Percentiles rank a stretch among this genome's conserved stretches.
These are phyloP conservation scores for Cunninghamia lanceolata DNA, from an alignment of 75 land plant genomes.

Conservation along the genomic window DNA sequence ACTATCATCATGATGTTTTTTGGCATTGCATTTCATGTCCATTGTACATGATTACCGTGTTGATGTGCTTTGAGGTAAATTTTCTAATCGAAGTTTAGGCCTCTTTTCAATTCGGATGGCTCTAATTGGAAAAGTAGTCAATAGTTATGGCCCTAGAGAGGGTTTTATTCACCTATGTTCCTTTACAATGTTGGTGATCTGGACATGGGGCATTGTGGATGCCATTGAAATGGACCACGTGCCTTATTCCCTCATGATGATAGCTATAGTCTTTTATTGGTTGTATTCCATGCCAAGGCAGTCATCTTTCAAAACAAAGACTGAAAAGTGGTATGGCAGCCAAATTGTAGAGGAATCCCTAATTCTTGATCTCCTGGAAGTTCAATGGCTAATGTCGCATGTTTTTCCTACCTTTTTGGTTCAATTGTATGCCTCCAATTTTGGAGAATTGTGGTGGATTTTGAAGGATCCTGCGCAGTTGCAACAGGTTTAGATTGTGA, in stretches of 20 bases:
- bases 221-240: constrained; percentile 84
- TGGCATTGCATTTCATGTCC: too few species aligned
- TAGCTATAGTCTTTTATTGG: constrained; percentile 73
- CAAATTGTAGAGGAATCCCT: constrained; percentile 50
- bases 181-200: constrained; percentile 64
- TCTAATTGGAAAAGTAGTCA: constrained; percentile 79
- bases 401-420: constrained; percentile 88
- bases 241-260: constrained; percentile 66
- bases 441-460: constrained; percentile 88
- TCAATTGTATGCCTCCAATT: constrained; percentile 83
- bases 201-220: constrained; percentile 85
- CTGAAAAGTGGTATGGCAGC: constrained; percentile 46
- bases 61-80: constrained; percentile 56
- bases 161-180: constrained; percentile 79
- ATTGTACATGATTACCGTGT: constrained; percentile 49
- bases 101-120: constrained; percentile 86
- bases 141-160: constrained; percentile 79
- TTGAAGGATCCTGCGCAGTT: constrained; percentile 54
- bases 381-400: constrained; percentile 56
- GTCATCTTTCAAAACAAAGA: constrained; percentile 62
- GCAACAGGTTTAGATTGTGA: constrained; percentile 68
- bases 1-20: too few species aligned
- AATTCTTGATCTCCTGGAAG: constrained; percentile 75
- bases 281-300: constrained; percentile 71
- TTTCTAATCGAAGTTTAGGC: constrained; percentile 93